These are phyloP conservation scores for Backusella sp. DNA, from an alignment of 192 early-diverging fungal genomes.

Conservation along the genomic window DNA sequence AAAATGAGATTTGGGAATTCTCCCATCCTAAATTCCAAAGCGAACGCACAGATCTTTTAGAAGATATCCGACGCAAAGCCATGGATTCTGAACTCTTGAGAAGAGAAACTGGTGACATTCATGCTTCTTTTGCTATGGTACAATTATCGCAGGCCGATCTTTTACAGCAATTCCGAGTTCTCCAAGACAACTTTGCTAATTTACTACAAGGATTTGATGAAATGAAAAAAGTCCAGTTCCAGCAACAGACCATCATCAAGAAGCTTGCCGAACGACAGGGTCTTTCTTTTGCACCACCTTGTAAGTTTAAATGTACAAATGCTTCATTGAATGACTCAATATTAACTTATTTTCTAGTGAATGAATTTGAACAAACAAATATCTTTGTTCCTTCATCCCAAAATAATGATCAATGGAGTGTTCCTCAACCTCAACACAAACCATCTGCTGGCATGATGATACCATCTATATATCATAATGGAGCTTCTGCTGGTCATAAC, in stretches of 20 bases:
- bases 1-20: constrained; percentile 73
- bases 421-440: background rate
- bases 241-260: background rate
- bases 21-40: constrained; percentile 61
- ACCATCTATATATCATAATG: background rate
- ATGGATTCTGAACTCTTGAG: constrained; percentile 63
- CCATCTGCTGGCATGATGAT: background rate
- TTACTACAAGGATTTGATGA: constrained; percentile 6
- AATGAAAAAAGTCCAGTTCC: constrained; percentile 6
- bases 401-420: constrained; percentile 2
- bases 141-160: constrained; percentile 62
- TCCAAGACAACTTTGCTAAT: constrained; percentile 13
- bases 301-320: background rate
- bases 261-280: constrained; percentile 5
- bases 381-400: background rate
- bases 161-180: constrained; percentile 46
- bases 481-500: background rate
- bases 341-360: background rate
- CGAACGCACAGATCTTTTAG: constrained; percentile 55
- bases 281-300: background rate
- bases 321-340: background rate
- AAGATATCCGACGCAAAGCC: constrained; percentile 73
- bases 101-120: constrained; percentile 61
- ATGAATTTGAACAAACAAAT: background rate
- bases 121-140: constrained; percentile 58